These are phyloP conservation scores for Aspergillus spinulosporus DNA, from an alignment of 2,329 filamentous ascomycete genomes.

Conservation along the genomic window DNA sequence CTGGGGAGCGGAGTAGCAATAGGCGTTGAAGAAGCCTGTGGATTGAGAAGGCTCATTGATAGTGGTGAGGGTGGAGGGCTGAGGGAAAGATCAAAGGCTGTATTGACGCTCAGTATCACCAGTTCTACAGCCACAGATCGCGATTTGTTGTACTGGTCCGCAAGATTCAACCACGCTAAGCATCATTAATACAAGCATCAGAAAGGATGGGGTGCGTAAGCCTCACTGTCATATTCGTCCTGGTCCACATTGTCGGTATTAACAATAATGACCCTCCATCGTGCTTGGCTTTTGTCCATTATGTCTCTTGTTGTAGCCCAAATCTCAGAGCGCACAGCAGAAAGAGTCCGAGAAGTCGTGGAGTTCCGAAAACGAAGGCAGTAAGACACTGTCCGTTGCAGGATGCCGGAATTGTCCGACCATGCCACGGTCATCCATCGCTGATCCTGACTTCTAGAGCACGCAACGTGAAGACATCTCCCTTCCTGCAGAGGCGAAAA, in stretches of 20 bases:
- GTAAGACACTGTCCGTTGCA: conserved; percentile 57
- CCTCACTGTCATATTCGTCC: conserved; percentile 53
- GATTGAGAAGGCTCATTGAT: conserved; percentile 35
- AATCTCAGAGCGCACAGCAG: conserved; percentile 56
- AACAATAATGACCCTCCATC: conserved; percentile 59
- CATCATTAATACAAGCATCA: conserved; percentile 20
- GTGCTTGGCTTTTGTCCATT: conserved; percentile 52
- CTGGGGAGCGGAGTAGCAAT: conserved; percentile 42
- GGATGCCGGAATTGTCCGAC: conserved; percentile 58
- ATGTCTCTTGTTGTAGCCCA: conserved; percentile 60
- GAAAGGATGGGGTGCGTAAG: background rate
- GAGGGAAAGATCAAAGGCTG: conserved; percentile 38
- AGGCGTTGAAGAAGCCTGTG: conserved; percentile 37
- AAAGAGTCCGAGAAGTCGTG: conserved; percentile 37
- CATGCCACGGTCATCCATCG: conserved; percentile 61
- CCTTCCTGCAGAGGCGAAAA: conserved; percentile 59
- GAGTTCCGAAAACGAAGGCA: conserved; percentile 48
- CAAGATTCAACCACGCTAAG: conserved; percentile 40
- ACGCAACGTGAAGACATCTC: conserved; percentile 60
- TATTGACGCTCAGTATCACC: conserved; percentile 37
- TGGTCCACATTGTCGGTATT: conserved; percentile 53
- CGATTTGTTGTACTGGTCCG: conserved; percentile 41
- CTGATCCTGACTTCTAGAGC: conserved; percentile 56
- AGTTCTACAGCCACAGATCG: conserved; percentile 38
- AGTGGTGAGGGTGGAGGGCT: conserved; percentile 35